Evolutionary conservation across 129 eudicot species (phyloP).

Genomic region (Lactuca sativa): DNA sequence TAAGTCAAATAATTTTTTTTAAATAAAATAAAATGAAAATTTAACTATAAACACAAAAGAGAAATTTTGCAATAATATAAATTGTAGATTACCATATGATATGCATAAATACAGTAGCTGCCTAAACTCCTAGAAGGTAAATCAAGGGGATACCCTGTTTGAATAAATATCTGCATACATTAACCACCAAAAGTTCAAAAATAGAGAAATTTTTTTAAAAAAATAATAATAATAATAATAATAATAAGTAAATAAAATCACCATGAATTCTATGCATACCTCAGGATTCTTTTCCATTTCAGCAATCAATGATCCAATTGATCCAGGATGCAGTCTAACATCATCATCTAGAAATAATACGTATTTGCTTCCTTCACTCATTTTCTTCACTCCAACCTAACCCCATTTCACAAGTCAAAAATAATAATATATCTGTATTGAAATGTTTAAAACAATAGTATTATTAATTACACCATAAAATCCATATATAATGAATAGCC

Average conservation of each 20-base stretch:
- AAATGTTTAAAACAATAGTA: neutral
- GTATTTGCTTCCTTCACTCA: slow-evolving; percentile 73
- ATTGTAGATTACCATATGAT: slow-evolving; percentile 87
- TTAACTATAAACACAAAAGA: too few species aligned
- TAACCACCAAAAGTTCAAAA: slow-evolving; percentile 10
- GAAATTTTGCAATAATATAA: too few species aligned
- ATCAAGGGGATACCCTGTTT: slow-evolving; percentile 84
- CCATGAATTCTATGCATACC: slow-evolving; percentile 28
- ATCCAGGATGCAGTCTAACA: slow-evolving; percentile 80
- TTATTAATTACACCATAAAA: slow-evolving; percentile 2
- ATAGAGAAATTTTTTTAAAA: neutral
- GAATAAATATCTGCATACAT: slow-evolving; percentile 70
- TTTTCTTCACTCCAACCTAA: slow-evolving; percentile 76
- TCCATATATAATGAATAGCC: neutral
- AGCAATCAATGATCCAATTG: slow-evolving; percentile 73
- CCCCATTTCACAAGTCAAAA: neutral
- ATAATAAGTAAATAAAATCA: neutral
- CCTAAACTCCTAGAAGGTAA: slow-evolving; percentile 93
- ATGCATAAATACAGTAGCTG: slow-evolving; percentile 87
- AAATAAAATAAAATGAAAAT: neutral
- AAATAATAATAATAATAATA: too few species aligned
- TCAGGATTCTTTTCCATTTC: slow-evolving; percentile 81
- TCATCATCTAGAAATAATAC: slow-evolving; percentile 80
- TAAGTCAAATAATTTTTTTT: neutral
- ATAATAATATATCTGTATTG: neutral